A percentile compares a stretch with the other conserved stretches of the same genome.
phyloP scores from a whole-genome alignment of 176 grass and related monocot species.

The Paspalum notatum region DNA sequence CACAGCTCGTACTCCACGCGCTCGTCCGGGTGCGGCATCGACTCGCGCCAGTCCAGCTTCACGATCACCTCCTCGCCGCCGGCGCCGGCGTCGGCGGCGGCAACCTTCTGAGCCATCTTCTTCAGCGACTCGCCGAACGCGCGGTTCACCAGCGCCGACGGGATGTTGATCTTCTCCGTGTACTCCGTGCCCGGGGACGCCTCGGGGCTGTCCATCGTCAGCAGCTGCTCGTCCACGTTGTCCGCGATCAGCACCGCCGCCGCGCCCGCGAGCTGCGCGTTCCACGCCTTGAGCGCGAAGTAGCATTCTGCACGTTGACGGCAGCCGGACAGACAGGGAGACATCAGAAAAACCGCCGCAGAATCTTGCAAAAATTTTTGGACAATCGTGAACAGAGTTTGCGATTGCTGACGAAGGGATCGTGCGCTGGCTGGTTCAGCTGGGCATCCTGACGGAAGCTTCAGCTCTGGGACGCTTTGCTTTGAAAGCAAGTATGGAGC shows the following conservation, averaged over 20 bases:
- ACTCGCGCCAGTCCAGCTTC: constrained; percentile 88
- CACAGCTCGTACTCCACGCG: constrained; percentile 96
- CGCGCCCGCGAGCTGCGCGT: constrained; percentile 85
- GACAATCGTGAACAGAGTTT: too few relatives aligned
- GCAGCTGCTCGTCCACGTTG: constrained; percentile 76
- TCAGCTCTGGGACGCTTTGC: constrained; percentile 31
- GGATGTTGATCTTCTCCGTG: constrained; percentile 82
- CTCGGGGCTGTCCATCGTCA: constrained; percentile 93
- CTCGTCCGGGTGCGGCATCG: constrained; percentile 95
- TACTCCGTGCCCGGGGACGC: constrained; percentile 50
- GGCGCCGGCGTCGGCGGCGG: background rate
- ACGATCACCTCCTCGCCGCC: constrained; percentile 64
- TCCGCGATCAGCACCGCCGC: constrained; percentile 81
- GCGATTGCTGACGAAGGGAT: too few relatives aligned
- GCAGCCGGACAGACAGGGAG: background rate
- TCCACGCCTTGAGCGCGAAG: constrained; percentile 94
- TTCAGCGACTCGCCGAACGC: constrained; percentile 71
- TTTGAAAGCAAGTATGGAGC: constrained; percentile 18
- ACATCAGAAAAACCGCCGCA: too few relatives aligned
- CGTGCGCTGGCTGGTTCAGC: too few relatives aligned
- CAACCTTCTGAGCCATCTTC: constrained; percentile 38
- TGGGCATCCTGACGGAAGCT: constrained; percentile 3
- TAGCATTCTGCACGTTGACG: constrained; percentile 58
- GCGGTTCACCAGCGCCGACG: constrained; percentile 73
- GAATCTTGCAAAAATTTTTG: too few relatives aligned